Evolutionary conservation across 495 filamentous ascomycete genomes (phyloP), one percentile per base, ranked within the genome.

Genomic region (Lichenothelia convexa): DNA sequence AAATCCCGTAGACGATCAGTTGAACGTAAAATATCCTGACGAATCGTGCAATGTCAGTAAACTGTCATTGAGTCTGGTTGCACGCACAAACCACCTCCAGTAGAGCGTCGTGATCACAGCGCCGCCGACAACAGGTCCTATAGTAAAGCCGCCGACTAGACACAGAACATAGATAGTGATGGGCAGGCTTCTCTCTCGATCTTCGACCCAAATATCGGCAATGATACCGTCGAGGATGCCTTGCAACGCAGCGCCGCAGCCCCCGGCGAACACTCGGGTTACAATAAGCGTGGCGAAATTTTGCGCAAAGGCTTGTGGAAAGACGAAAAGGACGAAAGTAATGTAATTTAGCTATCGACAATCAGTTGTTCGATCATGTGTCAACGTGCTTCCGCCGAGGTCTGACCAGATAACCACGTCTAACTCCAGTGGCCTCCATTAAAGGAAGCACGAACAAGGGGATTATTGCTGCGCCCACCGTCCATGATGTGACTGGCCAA

Each of bases 401-500:
- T n/a, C 11, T 18, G 11, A 33, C 31, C 4, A 70, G 32, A 43
- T 64, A 68, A 4, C 60, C 60, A 35, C 47, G 43, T 43, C 64
- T 49, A 16, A 64, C 53, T 17, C 68, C 68, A 30, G 57, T 58
- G 34, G 65, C 55, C 39, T 71, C 68, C 56, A 68, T 64, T 0
- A 70, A 40, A 1, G 68, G 68, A 4, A 73, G 46, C 15, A 61
- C 47, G 18, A 69, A 26, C 15, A 70, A 40, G 1, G 66, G 62
- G 13, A 54, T 58, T 16, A 58, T 39, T 16, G 54, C 63, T 1
- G 60, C 68, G 0, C 68, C 68, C 0, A 63, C 21, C 11, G 51
- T 57, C 68, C 68, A 73, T 8, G 58, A 55, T 2, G 61, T 52
- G 3, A 67, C 55, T 1, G 59, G 50, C 65, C 67, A 73, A 50